phyloP scores from a whole-genome alignment of 257 asterid genomes.

The Coffea eugenioides region DNA sequence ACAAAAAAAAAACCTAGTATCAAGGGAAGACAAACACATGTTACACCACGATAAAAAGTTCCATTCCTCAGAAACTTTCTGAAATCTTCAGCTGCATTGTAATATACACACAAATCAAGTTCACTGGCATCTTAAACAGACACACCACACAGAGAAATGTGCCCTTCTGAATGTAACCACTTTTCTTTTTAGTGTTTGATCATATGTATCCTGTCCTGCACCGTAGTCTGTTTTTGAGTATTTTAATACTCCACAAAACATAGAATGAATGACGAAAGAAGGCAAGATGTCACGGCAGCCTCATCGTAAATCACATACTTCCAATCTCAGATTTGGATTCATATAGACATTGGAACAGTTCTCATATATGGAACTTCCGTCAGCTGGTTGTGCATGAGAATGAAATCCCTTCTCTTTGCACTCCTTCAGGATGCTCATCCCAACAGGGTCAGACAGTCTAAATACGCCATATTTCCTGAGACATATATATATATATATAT shows the following conservation, averaged over 20 bases:
- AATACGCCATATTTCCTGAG: constrained; percentile 45
- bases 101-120: background rate
- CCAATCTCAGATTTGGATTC: constrained; percentile 45
- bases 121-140: background rate
- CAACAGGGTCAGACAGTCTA: constrained; percentile 34
- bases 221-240: background rate
- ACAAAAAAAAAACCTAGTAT: too few relatives aligned
- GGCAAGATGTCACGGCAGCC: background rate
- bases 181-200: background rate
- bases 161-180: background rate
- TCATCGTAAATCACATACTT: constrained; percentile 44
- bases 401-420: constrained; percentile 47
- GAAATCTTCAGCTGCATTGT: background rate
- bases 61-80: background rate
- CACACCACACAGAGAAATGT: too few relatives aligned
- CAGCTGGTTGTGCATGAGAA: constrained; percentile 37
- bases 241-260: background rate
- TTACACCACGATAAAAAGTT: background rate
- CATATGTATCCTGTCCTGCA: too few relatives aligned
- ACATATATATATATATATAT: background rate
- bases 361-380: constrained; percentile 35
- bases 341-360: constrained; percentile 36
- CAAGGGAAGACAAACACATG: background rate
- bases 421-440: constrained; percentile 46
- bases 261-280: background rate